Conservation (phyloP, 345 rosid species). For the Populus alba region DNA sequence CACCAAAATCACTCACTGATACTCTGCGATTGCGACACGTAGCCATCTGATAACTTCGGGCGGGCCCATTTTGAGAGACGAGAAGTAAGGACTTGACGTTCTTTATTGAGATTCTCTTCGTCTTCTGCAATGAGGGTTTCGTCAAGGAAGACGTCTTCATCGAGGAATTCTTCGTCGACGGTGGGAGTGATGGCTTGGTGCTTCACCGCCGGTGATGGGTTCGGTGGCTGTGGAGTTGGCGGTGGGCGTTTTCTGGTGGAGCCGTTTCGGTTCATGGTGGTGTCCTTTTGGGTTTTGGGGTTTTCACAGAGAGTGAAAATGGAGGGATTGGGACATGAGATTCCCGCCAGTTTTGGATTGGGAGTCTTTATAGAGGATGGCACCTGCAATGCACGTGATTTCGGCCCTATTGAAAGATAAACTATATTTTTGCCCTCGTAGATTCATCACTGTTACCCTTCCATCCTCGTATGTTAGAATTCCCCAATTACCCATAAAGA, state of each 20-base stretch:
- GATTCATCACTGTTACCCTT: no score
- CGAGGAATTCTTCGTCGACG: constrained; percentile 68
- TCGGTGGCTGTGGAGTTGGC: constrained; percentile 36
- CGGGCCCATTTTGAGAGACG: constrained; percentile 75
- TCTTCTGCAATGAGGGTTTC: constrained; percentile 70
- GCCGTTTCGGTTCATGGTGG: constrained; percentile 44
- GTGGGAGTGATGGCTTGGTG: constrained; percentile 42
- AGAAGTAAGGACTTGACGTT: constrained; percentile 62
- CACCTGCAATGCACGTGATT: neutral
- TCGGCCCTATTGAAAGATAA: no score
- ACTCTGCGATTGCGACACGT: constrained; percentile 50
- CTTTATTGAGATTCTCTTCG: constrained; percentile 67
- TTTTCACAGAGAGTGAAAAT: neutral
- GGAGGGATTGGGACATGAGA: constrained; percentile 7
- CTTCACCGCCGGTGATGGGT: constrained; percentile 44
- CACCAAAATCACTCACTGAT: constrained; percentile 42
- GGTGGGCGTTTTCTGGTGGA: constrained; percentile 63
- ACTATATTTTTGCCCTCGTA: no score
- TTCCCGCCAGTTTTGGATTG: constrained; percentile 43
- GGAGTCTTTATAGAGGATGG: neutral
- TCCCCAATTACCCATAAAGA: no score
- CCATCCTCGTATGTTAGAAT: no score
- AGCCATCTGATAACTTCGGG: constrained; percentile 57
- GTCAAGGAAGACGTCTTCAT: constrained; percentile 79
- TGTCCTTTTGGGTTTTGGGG: neutral